Base-by-base conservation (phyloP, 2,329 filamentous ascomycete species). In the Sphaceloma murrayae region DNA sequence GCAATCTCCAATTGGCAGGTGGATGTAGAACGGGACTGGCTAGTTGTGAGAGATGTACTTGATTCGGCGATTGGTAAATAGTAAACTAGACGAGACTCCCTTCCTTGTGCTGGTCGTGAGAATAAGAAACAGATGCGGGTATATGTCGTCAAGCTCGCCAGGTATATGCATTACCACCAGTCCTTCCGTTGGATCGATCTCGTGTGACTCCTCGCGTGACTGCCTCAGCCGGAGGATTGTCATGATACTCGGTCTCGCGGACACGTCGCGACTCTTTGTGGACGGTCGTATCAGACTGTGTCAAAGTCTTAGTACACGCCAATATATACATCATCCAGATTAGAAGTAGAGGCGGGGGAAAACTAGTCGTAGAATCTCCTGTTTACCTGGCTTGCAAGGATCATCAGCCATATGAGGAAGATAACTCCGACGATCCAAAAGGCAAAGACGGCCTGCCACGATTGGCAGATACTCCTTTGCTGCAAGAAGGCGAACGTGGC, bases 1-100 rank as follows among this genome's bases (percentile, higher is more conserved):
- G 88, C 89, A 0, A 77, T 48, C 5, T 48, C 83, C 29, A 95
- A 84, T 56, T 94, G 87, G 85, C 76, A 75, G 60, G 80, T 84
- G 2, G 72, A 88, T 55, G 70, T 79, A 0, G 69, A 78, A 36
- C 70, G 72, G 48, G 87, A 94, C 57, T 64, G 80, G 48, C 64
- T 62, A 14, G 59, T 85, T n/a, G 73, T 93, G 11, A 72, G 67
- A 49, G 64, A 69, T 4, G 78, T 88, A 2, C 60, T 94, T 53
- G 64, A 67, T 17, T 56, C 62, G n/a, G 52, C 29, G 8, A 30
- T 43, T 13, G 32, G 21, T 16, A 34, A 32, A 7, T 10, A 30
- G n/a, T 34, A 16, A 43, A 21, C 33, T n/a, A n/a, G 22, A 16
- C 29, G 18, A 33, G 33, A 17, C 26, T 40, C 22, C 22, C 22